These are phyloP conservation scores for Lecanosticta acicola DNA, from an alignment of 2,329 filamentous ascomycete genomes.

Conservation along the genomic window DNA sequence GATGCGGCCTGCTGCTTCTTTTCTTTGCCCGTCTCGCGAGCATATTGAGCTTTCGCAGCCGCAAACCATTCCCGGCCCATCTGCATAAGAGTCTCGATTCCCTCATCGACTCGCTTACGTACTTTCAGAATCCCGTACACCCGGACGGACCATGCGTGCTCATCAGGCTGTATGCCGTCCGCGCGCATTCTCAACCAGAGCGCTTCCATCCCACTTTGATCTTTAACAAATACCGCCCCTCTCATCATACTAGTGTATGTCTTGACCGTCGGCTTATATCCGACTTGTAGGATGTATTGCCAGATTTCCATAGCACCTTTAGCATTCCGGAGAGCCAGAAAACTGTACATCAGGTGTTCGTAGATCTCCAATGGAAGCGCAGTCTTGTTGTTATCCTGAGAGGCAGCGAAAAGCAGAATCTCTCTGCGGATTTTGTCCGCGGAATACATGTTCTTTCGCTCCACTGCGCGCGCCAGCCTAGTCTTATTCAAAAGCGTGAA, in stretches of 20 bases:
- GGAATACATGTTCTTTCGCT: constrained; percentile 4
- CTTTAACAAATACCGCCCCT: constrained; percentile 58
- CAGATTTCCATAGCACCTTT: constrained; percentile 49
- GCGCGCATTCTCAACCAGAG: constrained; percentile 62
- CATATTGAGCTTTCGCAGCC: constrained; percentile 26
- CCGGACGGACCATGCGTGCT: constrained; percentile 62
- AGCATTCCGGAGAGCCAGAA: constrained; percentile 40
- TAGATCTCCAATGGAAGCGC: constrained; percentile 27
- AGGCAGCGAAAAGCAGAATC: constrained; percentile 5
- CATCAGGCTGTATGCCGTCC: constrained; percentile 57
- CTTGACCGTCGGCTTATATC: constrained; percentile 53
- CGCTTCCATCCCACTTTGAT: constrained; percentile 57
- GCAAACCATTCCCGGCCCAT: constrained; percentile 58
- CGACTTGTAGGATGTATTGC: constrained; percentile 52
- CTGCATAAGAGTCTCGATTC: constrained; percentile 59
- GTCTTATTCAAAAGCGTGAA: constrained; percentile 9
- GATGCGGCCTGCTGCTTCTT: constrained; percentile 16
- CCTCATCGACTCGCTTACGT: constrained; percentile 38
- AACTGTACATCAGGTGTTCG: constrained; percentile 43
- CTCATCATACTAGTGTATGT: constrained; percentile 71
- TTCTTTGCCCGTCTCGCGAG: background rate
- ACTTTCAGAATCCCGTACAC: constrained; percentile 59
- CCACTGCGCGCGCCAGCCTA: constrained; percentile 9
- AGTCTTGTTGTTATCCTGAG: constrained; percentile 4
- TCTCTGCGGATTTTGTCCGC: constrained; percentile 8